phyloP scores from a whole-genome alignment of 306 rosid species.

The Bauhinia variegata region DNA sequence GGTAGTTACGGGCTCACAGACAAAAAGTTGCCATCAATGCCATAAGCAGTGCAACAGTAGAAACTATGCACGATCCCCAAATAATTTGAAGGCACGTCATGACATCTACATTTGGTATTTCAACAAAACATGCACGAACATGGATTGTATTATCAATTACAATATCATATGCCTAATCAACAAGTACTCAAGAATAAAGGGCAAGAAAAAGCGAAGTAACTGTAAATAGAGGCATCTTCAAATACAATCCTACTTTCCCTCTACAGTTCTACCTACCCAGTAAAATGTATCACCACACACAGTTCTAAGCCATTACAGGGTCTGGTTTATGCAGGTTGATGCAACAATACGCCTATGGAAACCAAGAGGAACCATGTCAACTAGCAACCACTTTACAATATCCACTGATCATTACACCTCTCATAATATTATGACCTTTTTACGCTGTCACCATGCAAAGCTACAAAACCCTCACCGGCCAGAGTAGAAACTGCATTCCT shows the following conservation, averaged over 20 bases:
- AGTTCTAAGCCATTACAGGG: background rate
- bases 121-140: no score
- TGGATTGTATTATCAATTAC: no score
- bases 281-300: background rate
- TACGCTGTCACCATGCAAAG: slow-evolving; percentile 71
- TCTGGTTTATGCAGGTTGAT: slow-evolving; percentile 5
- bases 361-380: slow-evolving; percentile 5
- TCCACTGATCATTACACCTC: slow-evolving; percentile 4
- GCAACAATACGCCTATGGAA: background rate
- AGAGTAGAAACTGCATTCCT: slow-evolving; percentile 71
- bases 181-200: no score
- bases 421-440: slow-evolving; percentile 60
- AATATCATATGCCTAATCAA: no score
- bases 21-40: no score
- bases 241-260: background rate
- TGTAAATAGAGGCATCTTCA: slow-evolving; percentile 24
- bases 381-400: slow-evolving; percentile 4
- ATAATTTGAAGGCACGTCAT: no score
- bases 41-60: no score
- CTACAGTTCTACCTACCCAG: background rate
- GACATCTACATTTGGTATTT: no score
- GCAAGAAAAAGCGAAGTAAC: background rate
- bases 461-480: slow-evolving; percentile 78
- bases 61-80: no score
- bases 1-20: no score